Base-by-base conservation (phyloP, 345 rosid species). In the Salix koriyanagi region DNA sequence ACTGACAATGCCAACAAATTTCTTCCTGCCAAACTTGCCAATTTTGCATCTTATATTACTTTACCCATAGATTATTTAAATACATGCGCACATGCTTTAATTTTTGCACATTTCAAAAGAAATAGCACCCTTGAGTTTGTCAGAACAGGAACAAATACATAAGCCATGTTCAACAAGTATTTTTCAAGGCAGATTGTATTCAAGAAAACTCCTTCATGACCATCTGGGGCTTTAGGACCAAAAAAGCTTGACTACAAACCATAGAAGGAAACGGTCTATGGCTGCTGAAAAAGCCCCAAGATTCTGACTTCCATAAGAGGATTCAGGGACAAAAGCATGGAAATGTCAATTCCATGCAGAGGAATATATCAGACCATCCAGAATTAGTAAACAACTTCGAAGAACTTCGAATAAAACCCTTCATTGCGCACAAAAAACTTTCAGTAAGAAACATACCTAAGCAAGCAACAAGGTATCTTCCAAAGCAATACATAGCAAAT, bases 401-500 rank as follows among this genome's bases (percentile, higher is more conserved):
- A 75, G n/a, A 6, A 56, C 48, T 28, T 15, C 1, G 34, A 21
- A 46, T 18, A 41, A 61, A 54, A 54, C 26, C 28, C 71, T 23
- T 21, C 65, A 14, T 58, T 23, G 64, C 28, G 9, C 37, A 37
- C 50, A 75, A 30, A 21, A 71, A 42, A 25, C 28, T 58, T 79
- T 25, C 72, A 0, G 72, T 70, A 75, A 78, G 76, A 34, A 73
- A 79, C 87, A 69, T 91, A 96, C 99, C 99, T 79, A 96, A 73
- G 94, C 99, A 96, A 25, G 97, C 99, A 76, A 94, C 87, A 69
- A 96, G 97, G 85, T 96, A 94, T 88, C 99, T 90, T 84, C 98
- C 99, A 79, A 96, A 96, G 89, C 99, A 96, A 89, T 96, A 96
- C 98, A 96, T 93, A 76, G 99, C 99, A 82, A 96, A 96, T 72